A percentile compares a stretch with the other conserved stretches of the same genome.
These are phyloP conservation scores for Trichosporon faecale DNA, from an alignment of 1,284 basidiomycete genomes.

Conservation along the genomic window DNA sequence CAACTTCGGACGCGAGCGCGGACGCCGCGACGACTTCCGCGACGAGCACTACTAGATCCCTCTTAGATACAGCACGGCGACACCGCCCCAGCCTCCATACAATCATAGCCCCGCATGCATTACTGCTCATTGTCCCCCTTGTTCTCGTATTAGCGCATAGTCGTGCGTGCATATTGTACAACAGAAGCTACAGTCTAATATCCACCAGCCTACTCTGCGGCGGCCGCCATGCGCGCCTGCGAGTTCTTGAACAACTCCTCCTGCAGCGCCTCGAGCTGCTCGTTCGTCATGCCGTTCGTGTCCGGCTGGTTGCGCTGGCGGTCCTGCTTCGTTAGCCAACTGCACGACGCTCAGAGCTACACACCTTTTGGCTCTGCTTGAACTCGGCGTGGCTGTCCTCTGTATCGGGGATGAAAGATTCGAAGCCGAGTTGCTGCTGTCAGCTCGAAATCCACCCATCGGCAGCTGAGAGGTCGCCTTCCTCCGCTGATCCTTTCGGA, in stretches of 20 bases:
- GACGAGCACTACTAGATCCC: conserved; percentile 1
- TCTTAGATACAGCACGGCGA: not conserved
- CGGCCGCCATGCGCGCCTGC: conserved; percentile 58
- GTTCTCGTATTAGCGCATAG: not conserved
- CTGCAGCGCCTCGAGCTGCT: conserved; percentile 82
- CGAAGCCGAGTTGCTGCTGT: conserved; percentile 63
- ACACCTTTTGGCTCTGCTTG: conserved; percentile 38
- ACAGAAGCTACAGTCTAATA: conserved; percentile 10
- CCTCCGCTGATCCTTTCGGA: not conserved
- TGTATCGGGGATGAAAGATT: conserved; percentile 88
- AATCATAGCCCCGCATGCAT: conserved; percentile 3
- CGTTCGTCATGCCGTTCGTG: conserved; percentile 83
- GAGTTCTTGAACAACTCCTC: conserved; percentile 88
- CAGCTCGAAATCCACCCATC: conserved; percentile 53
- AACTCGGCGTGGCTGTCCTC: conserved; percentile 84
- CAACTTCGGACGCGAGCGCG: not conserved
- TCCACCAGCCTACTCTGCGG: conserved; percentile 12
- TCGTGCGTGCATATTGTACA: conserved; percentile 19
- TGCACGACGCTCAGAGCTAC: conserved; percentile 16
- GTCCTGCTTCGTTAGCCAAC: conserved; percentile 27
- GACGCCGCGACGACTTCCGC: not conserved
- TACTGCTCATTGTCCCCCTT: not conserved
- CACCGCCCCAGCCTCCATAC: not conserved
- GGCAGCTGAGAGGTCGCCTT: not conserved
- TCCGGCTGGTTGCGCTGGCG: conserved; percentile 79